phyloP scores from a whole-genome alignment of 2,329 filamentous ascomycete species.

The Zymoseptoria pseudotritici region DNA sequence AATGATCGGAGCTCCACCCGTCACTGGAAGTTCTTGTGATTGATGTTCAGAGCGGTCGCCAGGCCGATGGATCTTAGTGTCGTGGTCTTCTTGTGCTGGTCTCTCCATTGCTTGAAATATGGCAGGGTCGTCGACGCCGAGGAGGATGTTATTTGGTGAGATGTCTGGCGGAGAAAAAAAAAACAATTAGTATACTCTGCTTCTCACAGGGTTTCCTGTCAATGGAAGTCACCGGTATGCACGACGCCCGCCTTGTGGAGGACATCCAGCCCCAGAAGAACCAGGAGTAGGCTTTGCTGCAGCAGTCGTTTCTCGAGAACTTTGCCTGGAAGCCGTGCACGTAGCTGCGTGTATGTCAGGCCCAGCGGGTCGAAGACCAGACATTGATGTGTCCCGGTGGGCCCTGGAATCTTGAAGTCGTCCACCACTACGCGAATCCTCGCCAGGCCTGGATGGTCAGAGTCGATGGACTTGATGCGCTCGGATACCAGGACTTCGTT shows the following conservation, averaged over 20 bases:
- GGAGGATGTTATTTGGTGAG: constrained; percentile 31
- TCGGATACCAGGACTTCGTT: background rate
- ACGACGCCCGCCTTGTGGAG: constrained; percentile 15
- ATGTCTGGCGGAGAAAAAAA: constrained; percentile 3
- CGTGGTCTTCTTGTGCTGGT: background rate
- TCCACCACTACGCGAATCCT: constrained; percentile 22
- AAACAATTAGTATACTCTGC: background rate
- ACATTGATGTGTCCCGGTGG: constrained; percentile 19
- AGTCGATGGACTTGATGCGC: background rate
- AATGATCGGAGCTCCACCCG: constrained; percentile 12
- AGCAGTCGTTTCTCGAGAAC: constrained; percentile 15
- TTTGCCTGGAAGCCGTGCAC: background rate
- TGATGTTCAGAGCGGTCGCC: background rate
- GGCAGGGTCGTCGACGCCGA: constrained; percentile 25
- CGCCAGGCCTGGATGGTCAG: constrained; percentile 2
- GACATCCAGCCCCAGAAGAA: constrained; percentile 14
- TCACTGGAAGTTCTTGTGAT: constrained; percentile 1
- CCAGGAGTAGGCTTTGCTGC: constrained; percentile 8
- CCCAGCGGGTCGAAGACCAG: constrained; percentile 22
- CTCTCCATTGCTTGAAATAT: constrained; percentile 4
- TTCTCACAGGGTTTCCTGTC: background rate
- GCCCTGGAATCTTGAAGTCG: constrained; percentile 19
- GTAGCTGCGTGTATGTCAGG: constrained; percentile 16
- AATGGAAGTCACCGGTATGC: constrained; percentile 16
- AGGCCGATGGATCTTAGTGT: background rate